Evolutionary conservation across 1,284 basidiomycete genomes (phyloP).

Genomic region (Athelia psychrophila): DNA sequence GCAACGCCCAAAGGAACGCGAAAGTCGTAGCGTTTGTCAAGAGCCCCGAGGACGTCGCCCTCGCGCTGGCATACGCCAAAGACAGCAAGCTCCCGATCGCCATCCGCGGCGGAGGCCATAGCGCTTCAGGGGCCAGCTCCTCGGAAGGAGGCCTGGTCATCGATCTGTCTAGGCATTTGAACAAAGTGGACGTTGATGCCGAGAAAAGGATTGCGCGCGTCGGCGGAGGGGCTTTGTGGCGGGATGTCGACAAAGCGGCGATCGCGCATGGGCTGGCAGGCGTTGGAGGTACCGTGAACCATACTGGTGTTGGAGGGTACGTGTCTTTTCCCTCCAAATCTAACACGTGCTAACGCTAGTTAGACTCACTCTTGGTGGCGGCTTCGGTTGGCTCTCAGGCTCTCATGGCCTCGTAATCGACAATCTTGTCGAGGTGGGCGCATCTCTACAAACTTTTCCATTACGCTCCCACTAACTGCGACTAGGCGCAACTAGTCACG

Average conservation of each 20-base stretch:
- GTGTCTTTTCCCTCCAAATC: neutral
- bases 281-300: slow-evolving; percentile 35
- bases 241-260: slow-evolving; percentile 30
- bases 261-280: slow-evolving; percentile 29
- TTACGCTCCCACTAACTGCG: slow-evolving; percentile 16
- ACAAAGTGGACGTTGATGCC: slow-evolving; percentile 26
- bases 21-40: slow-evolving; percentile 24
- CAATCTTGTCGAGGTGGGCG: slow-evolving; percentile 28
- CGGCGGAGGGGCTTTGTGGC: slow-evolving; percentile 37
- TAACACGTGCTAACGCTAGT: slow-evolving; percentile 1
- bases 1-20: slow-evolving; percentile 19
- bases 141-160: slow-evolving; percentile 37
- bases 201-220: slow-evolving; percentile 27
- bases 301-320: slow-evolving; percentile 34
- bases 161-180: slow-evolving; percentile 32
- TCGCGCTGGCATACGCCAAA: slow-evolving; percentile 24
- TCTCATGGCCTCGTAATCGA: slow-evolving; percentile 38
- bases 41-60: slow-evolving; percentile 14
- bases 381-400: slow-evolving; percentile 35
- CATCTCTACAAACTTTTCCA: slow-evolving; percentile 10
- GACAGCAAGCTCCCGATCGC: slow-evolving; percentile 26
- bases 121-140: slow-evolving; percentile 31
- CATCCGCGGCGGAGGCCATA: slow-evolving; percentile 39
- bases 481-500: slow-evolving; percentile 33
- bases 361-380: slow-evolving; percentile 39